Conservation (phyloP, 495 filamentous ascomycete genomes). For the Penicillium bialowiezense region DNA sequence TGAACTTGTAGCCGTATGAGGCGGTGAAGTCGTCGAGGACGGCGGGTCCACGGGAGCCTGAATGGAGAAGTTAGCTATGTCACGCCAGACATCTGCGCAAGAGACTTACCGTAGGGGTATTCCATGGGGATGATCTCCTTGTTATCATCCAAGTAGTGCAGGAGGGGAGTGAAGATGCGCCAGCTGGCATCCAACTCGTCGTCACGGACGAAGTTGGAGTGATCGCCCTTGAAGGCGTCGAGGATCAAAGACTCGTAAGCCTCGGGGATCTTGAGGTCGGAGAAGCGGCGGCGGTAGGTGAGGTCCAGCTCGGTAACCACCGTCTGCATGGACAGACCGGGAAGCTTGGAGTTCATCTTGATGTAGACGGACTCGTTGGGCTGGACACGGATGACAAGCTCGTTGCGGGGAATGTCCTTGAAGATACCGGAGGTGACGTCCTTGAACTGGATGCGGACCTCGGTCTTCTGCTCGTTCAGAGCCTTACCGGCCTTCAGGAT, state of each 20-base stretch:
- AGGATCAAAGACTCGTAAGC: conserved; percentile 98
- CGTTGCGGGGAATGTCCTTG: conserved; percentile 99
- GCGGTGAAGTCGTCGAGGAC: conserved; percentile 98
- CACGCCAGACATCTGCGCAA: neutral
- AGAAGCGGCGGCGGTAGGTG: conserved; percentile 97
- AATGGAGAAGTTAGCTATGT: neutral
- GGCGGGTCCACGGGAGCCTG: conserved; percentile 93
- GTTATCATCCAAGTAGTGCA: conserved; percentile 98
- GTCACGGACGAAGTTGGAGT: conserved; percentile 99
- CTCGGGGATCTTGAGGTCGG: conserved; percentile 98
- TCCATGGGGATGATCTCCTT: conserved; percentile 99
- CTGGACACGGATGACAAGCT: conserved; percentile 98
- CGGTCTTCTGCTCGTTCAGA: conserved; percentile 99
- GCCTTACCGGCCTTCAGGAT: conserved; percentile 99
- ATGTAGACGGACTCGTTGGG: conserved; percentile 99
- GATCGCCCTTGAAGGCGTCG: conserved; percentile 97
- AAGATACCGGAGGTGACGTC: conserved; percentile 99
- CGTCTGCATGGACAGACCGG: conserved; percentile 98
- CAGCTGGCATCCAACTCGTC: conserved; percentile 98
- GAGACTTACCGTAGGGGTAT: conserved; percentile 89
- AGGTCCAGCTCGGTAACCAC: conserved; percentile 98
- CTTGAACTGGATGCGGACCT: conserved; percentile 99
- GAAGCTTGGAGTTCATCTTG: conserved; percentile 99
- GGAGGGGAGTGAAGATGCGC: conserved; percentile 95
- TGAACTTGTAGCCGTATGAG: conserved; percentile 98